Evolutionary conservation across 495 filamentous ascomycete genomes (phyloP).

Genomic region (Saxispiralis lemnorum): DNA sequence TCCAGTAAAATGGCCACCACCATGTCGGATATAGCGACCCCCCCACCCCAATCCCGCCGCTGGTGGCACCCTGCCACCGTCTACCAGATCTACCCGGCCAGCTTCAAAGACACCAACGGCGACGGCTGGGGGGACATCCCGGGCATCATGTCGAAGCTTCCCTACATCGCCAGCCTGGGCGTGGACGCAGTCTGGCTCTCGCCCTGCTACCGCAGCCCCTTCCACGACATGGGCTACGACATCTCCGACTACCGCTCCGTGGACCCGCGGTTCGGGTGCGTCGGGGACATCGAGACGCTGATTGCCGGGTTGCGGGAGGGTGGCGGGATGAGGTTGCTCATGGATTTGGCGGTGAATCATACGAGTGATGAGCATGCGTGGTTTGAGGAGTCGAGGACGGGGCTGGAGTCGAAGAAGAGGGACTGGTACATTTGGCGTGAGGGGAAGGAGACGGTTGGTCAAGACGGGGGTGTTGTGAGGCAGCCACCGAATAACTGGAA

Average conservation of each 20-base stretch:
- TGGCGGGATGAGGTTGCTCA: slow-evolving; percentile 17
- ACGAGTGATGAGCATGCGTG: slow-evolving; percentile 11
- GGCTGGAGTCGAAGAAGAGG: slow-evolving; percentile 11
- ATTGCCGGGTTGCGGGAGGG: slow-evolving; percentile 14
- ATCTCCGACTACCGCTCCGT: slow-evolving; percentile 21
- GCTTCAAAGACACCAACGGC: slow-evolving; percentile 19
- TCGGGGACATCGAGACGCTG: slow-evolving; percentile 19
- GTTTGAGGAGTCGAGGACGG: not conserved
- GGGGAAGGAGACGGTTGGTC: slow-evolving; percentile 5
- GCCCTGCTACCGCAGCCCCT: slow-evolving; percentile 19
- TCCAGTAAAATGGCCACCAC: too few species aligned
- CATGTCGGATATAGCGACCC: not conserved
- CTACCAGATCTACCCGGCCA: slow-evolving; percentile 24
- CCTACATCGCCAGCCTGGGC: slow-evolving; percentile 19
- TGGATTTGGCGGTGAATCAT: slow-evolving; percentile 22
- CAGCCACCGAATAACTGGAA: slow-evolving; percentile 18
- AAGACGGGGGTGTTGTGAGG: slow-evolving; percentile 12
- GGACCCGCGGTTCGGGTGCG: slow-evolving; percentile 17
- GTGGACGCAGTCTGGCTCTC: slow-evolving; percentile 22
- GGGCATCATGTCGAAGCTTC: slow-evolving; percentile 15
- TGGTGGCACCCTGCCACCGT: slow-evolving; percentile 20
- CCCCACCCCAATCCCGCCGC: not conserved
- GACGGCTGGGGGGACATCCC: slow-evolving; percentile 16
- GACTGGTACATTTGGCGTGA: slow-evolving; percentile 21
- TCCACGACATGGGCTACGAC: slow-evolving; percentile 24